Evolutionary conservation across 2,329 filamentous ascomycete species (phyloP).

Genomic region (Ophiostoma ulmi): DNA sequence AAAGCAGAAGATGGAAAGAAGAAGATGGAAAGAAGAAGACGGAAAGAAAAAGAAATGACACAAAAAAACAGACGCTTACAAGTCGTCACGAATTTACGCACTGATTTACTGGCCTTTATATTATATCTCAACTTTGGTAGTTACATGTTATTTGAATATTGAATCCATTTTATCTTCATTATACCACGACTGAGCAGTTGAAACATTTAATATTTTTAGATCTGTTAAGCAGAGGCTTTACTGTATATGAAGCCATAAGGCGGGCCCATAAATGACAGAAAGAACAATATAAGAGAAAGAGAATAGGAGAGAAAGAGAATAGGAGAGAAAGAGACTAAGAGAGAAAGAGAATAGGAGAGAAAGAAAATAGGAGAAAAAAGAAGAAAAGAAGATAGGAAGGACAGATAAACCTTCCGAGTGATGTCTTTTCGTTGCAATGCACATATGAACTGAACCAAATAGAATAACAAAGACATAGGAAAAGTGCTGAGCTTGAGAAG

Average conservation of each 20-base stretch:
- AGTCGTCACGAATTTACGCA: not conserved
- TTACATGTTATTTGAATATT: not conserved
- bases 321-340: not conserved
- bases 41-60: not conserved
- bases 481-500: not conserved
- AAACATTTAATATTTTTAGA: slow-evolving; percentile 4
- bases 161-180: not conserved
- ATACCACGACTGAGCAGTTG: not conserved
- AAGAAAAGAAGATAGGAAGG: not conserved
- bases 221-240: not conserved
- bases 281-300: not conserved
- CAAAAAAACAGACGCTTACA: not conserved
- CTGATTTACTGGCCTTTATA: not conserved
- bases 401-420: not conserved
- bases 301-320: not conserved
- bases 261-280: not conserved
- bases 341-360: not conserved
- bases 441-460: not conserved
- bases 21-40: not conserved
- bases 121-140: not conserved
- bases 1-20: too few relatives aligned
- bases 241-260: not conserved
- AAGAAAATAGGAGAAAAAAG: not conserved
- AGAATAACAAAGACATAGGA: slow-evolving; percentile 22
- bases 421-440: not conserved